Conservation (phyloP, 768 basidiomycete genomes). For the Auriscalpium microsporum region DNA sequence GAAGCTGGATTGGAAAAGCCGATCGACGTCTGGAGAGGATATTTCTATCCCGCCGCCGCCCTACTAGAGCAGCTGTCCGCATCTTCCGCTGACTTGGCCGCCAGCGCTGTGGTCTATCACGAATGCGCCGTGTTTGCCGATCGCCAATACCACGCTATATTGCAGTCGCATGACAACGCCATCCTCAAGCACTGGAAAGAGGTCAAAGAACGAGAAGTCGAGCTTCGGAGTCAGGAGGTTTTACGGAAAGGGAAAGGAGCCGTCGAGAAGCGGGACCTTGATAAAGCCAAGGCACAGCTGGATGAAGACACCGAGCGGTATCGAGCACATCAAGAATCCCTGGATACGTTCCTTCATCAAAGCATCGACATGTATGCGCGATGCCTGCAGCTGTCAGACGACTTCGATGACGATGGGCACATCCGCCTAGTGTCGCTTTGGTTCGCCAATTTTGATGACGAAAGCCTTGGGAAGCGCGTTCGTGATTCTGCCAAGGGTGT, state of each 20-base stretch:
- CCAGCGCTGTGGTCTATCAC: slow-evolving; percentile 51
- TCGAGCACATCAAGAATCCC: slow-evolving; percentile 33
- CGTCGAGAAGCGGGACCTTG: slow-evolving; percentile 21
- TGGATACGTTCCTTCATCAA: slow-evolving; percentile 56
- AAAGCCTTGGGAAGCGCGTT: slow-evolving; percentile 35
- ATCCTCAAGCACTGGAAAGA: slow-evolving; percentile 56
- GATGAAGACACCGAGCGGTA: slow-evolving; percentile 44
- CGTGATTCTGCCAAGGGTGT: slow-evolving; percentile 44
- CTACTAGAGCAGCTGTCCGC: slow-evolving; percentile 16
- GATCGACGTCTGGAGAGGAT: slow-evolving; percentile 54
- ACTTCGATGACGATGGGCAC: slow-evolving; percentile 66
- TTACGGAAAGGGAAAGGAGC: no score
- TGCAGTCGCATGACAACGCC: slow-evolving; percentile 58
- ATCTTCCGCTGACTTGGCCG: no score
- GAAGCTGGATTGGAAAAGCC: slow-evolving; percentile 81
- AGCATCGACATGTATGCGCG: slow-evolving; percentile 84
- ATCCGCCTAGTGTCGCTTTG: slow-evolving; percentile 86
- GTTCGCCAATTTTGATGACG: slow-evolving; percentile 78
- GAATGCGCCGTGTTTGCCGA: slow-evolving; percentile 89
- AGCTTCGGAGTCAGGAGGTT: slow-evolving; percentile 17
- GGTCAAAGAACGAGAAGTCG: slow-evolving; percentile 42
- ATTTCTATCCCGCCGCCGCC: slow-evolving; percentile 57
- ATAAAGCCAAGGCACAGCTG: slow-evolving; percentile 40
- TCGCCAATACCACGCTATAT: slow-evolving; percentile 66
- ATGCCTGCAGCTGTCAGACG: slow-evolving; percentile 60